phyloP scores from a whole-genome alignment of 805 yeast species.

The Cyberlindnera veronae region DNA sequence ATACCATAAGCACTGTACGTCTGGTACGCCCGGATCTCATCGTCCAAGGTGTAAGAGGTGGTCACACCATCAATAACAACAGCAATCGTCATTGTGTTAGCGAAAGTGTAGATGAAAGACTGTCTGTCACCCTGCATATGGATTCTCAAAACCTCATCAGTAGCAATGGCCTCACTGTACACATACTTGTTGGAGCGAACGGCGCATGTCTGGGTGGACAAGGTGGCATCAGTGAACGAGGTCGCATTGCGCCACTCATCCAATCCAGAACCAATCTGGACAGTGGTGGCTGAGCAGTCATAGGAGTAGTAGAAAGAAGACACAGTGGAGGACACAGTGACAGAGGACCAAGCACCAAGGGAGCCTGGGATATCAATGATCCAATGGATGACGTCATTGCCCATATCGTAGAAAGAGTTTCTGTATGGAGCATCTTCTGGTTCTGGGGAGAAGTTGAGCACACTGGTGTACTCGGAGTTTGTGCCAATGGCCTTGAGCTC shows the following conservation, averaged over 20 bases:
- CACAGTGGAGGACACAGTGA: neutral
- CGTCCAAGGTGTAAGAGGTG: neutral
- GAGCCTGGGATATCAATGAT: constrained; percentile 2
- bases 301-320: neutral
- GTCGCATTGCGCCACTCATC: constrained; percentile 1
- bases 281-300: neutral
- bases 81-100: neutral
- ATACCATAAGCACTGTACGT: neutral
- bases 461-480: too few species aligned
- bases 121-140: neutral
- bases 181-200: neutral
- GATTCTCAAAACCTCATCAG: constrained; percentile 1
- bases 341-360: constrained; percentile 2
- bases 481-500: too few species aligned
- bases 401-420: neutral
- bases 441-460: neutral
- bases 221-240: neutral
- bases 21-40: neutral
- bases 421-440: constrained; percentile 1
- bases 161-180: constrained; percentile 1
- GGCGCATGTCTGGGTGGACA: neutral
- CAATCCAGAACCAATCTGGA: neutral
- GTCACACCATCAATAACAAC: neutral
- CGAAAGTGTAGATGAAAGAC: neutral
- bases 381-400: neutral